Conservation (phyloP, 2,329 filamentous ascomycete species). For the Aspergillus pseudonomiae region DNA sequence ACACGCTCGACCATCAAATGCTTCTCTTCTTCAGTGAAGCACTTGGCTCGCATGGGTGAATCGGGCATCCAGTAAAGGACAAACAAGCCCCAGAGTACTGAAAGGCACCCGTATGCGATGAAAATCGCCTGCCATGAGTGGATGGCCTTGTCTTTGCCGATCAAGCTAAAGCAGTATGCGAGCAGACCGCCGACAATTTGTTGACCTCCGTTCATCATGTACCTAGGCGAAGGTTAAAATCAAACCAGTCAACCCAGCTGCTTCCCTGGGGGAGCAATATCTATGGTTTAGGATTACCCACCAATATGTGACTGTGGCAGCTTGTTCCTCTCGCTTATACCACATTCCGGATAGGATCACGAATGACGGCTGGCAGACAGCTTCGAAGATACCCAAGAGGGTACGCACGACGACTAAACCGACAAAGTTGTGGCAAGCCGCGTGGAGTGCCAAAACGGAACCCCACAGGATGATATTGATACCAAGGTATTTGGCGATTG, state of each 20-base stretch:
- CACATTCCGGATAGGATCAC: conserved; percentile 69
- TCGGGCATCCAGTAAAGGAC: conserved; percentile 68
- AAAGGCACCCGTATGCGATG: conserved; percentile 65
- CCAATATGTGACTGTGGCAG: conserved; percentile 69
- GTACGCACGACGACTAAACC: conserved; percentile 64
- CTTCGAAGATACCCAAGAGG: conserved; percentile 71
- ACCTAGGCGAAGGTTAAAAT: conserved; percentile 38
- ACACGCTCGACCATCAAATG: conserved; percentile 64
- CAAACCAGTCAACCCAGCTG: neutral
- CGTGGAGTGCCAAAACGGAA: conserved; percentile 60
- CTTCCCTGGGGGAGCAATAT: neutral
- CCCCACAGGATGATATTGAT: conserved; percentile 69
- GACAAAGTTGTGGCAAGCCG: conserved; percentile 63
- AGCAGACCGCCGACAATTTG: conserved; percentile 73
- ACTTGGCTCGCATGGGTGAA: conserved; percentile 71
- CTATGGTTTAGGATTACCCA: conserved; percentile 32
- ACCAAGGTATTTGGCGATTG: conserved; percentile 68
- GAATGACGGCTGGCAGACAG: conserved; percentile 69
- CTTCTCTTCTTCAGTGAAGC: conserved; percentile 68
- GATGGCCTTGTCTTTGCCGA: conserved; percentile 54
- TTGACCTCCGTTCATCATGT: conserved; percentile 76
- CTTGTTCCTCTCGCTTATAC: conserved; percentile 72
- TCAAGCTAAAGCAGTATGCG: conserved; percentile 59
- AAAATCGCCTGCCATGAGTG: conserved; percentile 72
- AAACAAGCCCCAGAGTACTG: conserved; percentile 66